phyloP scores from a whole-genome alignment of 139 green algal genomes.

The Chlamydomonas incerta region DNA sequence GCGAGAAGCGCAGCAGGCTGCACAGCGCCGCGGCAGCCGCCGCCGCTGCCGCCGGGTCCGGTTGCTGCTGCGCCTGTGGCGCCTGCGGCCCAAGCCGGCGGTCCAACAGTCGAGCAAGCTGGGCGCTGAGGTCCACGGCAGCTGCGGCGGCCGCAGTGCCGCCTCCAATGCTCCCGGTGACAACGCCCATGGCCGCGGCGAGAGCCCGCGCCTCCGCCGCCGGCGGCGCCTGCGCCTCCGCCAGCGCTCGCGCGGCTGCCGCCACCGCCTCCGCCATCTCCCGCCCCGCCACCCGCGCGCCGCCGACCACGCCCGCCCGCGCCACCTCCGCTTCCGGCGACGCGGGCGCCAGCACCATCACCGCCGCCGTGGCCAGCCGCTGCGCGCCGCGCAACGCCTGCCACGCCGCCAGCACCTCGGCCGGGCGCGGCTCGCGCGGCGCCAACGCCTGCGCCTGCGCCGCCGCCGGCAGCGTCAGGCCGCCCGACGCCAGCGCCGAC shows the following conservation, averaged over 20 bases:
- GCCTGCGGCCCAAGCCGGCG: no score
- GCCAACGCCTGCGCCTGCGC: conserved; percentile 16
- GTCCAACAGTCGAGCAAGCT: no score
- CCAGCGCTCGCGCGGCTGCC: background rate
- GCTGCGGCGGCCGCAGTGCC: background rate
- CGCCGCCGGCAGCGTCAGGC: conserved; percentile 2
- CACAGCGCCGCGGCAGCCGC: background rate
- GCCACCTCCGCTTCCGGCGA: background rate
- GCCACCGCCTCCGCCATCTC: conserved; percentile 20
- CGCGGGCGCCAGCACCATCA: background rate
- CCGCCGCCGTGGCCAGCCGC: conserved; percentile 22
- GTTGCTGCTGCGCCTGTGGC: no score
- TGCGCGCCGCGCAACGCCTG: conserved; percentile 33
- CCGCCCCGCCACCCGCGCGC: background rate
- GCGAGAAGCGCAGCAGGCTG: background rate
- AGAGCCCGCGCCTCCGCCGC: background rate
- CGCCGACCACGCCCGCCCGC: background rate
- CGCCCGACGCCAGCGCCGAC: conserved; percentile 30
- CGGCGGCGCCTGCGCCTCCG: background rate
- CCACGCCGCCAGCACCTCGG: conserved; percentile 15
- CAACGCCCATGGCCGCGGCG: no score
- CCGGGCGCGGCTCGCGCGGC: background rate
- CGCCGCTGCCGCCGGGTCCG: no score
- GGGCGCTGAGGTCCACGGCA: no score
- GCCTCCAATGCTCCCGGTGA: background rate